Base-by-base conservation (phyloP, 1,284 basidiomycete genomes). In the Xerocomus minutiporus region DNA sequence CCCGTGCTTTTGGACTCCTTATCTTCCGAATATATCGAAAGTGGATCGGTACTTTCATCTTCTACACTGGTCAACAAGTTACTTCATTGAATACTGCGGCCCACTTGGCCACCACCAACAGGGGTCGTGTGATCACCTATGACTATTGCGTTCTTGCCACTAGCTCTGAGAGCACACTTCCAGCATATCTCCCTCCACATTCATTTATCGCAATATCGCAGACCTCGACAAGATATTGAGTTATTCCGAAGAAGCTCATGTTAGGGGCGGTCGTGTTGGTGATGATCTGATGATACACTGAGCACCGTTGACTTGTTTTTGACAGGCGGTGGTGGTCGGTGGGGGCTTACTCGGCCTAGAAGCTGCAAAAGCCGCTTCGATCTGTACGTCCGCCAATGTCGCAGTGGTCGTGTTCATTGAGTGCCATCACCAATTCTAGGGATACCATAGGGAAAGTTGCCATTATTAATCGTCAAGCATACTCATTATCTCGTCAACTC, bases 161-260 rank as follows among this genome's bases (percentile, higher is more conserved):
- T 0, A 88, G 88, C 2, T 88, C 86, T 0, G 76, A 77, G 29
- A 86, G 86, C 1, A 76, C 77, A 1, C 71, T 89, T n/a, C 88
- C 88, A 0, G 72, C 80, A 0, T 88, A 86, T 61, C 71, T 82
- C 35, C 72, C 78, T 5, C 64, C 71, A 0, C 86, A 2, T 91
- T 89, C 52, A 84, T 87, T 0, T 91, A 91, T 63, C 80, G 88
- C 38, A 88, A 81, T 57, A 81, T 91, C 52, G 71, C 80, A 25
- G 86, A 88, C 61, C 71, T 88, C 43, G 78, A 86, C 52, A 71
- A 67, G 5, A 82, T 88, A 53, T 76, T 86, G 40, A 61, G 67
- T n/a, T 87, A 82, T 63, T 76, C 81, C 11, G 72, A 79, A 42
- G 61, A 67, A 42, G 69, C 71, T 5, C 63, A 69, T 5, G 71